Evolutionary conservation across 768 basidiomycete genomes (phyloP).

Genomic region (Lyophyllum semitale): DNA sequence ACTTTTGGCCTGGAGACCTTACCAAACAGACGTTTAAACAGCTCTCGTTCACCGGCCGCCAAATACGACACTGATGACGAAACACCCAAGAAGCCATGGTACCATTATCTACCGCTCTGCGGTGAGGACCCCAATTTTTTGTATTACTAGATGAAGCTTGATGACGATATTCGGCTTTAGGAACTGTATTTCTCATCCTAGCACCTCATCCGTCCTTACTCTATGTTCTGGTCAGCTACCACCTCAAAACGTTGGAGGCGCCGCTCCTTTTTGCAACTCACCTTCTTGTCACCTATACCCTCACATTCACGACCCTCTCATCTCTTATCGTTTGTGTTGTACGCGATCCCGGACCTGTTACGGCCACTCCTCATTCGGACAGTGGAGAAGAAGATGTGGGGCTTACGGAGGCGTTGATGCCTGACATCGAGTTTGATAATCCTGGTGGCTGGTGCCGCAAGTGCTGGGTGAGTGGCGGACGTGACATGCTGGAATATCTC

Average conservation of each 20-base stretch:
- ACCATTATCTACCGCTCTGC: slow-evolving; percentile 57
- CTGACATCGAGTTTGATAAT: slow-evolving; percentile 47
- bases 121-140: slow-evolving; percentile 35
- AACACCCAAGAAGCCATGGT: slow-evolving; percentile 48
- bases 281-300: slow-evolving; percentile 57
- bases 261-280: slow-evolving; percentile 52
- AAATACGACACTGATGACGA: slow-evolving; percentile 19
- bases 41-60: not conserved
- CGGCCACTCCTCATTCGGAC: slow-evolving; percentile 25
- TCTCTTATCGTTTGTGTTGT: slow-evolving; percentile 73
- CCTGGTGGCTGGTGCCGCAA: slow-evolving; percentile 76
- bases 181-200: slow-evolving; percentile 56
- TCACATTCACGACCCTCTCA: slow-evolving; percentile 69
- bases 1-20: slow-evolving; percentile 20
- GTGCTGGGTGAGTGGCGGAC: slow-evolving; percentile 55
- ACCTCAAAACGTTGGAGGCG: slow-evolving; percentile 55
- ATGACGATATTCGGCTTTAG: slow-evolving; percentile 17
- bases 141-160: not conserved
- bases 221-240: slow-evolving; percentile 65
- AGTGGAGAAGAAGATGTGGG: slow-evolving; percentile 44
- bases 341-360: slow-evolving; percentile 75
- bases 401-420: slow-evolving; percentile 63
- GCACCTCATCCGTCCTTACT: slow-evolving; percentile 77
- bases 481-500: not conserved
- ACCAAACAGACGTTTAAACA: not conserved